Conservation (phyloP, 2,329 filamentous ascomycete genomes). For the Diplodia seriata region DNA sequence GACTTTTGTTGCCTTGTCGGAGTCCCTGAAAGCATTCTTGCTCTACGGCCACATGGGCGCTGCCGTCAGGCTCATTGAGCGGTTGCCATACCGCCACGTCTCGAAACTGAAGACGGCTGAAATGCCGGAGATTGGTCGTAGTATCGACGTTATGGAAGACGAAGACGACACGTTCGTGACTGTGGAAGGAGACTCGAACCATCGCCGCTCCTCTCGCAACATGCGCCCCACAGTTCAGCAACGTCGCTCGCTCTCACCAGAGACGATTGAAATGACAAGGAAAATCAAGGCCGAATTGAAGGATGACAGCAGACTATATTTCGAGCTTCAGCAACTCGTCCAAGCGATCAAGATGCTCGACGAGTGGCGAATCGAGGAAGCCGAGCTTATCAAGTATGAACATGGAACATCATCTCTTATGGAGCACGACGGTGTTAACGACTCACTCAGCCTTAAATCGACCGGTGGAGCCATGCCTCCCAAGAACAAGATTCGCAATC, state of each 20-base stretch:
- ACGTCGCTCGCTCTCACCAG: slow-evolving; percentile 27
- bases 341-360: slow-evolving; percentile 52
- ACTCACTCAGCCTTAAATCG: slow-evolving; percentile 20
- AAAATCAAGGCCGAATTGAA: slow-evolving; percentile 35
- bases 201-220: slow-evolving; percentile 22
- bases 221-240: slow-evolving; percentile 23
- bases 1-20: slow-evolving; percentile 67
- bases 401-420: neutral
- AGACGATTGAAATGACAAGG: slow-evolving; percentile 35
- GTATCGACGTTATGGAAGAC: slow-evolving; percentile 42
- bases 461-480: slow-evolving; percentile 35
- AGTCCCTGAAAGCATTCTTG: slow-evolving; percentile 83
- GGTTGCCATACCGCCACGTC: slow-evolving; percentile 58
- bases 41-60: slow-evolving; percentile 61
- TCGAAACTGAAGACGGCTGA: slow-evolving; percentile 51
- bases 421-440: slow-evolving; percentile 18
- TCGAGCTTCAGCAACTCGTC: slow-evolving; percentile 53
- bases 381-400: slow-evolving; percentile 44
- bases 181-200: neutral
- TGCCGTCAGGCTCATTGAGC: slow-evolving; percentile 60
- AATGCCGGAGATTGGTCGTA: slow-evolving; percentile 46
- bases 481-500: slow-evolving; percentile 46
- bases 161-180: slow-evolving; percentile 11
- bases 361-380: slow-evolving; percentile 53
- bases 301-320: slow-evolving; percentile 46